phyloP scores from a whole-genome alignment of 306 rosid genomes.

The Sicyos edulis region DNA sequence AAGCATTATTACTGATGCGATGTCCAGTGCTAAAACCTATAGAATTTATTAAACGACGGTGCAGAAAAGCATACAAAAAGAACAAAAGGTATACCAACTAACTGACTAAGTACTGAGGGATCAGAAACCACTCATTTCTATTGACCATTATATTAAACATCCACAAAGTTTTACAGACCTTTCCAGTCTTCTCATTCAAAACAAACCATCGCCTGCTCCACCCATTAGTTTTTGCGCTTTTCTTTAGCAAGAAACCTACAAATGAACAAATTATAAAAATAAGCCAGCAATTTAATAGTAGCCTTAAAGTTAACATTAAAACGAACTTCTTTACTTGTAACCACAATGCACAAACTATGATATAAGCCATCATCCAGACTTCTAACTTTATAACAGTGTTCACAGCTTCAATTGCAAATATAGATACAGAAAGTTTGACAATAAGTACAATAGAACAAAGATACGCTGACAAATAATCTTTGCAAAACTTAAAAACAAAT shows the following conservation, averaged over 20 bases:
- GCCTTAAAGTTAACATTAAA: background rate
- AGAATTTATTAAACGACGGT: background rate
- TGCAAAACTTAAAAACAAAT: background rate
- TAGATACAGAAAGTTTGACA: background rate
- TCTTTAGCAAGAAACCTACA: conserved; percentile 78
- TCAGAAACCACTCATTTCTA: background rate
- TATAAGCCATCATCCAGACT: conserved; percentile 3
- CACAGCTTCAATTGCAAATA: conserved; percentile 11
- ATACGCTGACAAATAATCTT: background rate
- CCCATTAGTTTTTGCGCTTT: conserved; percentile 83
- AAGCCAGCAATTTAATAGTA: background rate
- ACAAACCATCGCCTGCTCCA: conserved; percentile 99
- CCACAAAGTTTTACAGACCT: conserved; percentile 46
- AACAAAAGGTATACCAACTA: background rate
- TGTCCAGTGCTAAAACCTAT: background rate
- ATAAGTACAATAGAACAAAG: conserved; percentile 9
- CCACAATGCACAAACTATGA: background rate
- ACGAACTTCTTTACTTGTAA: background rate
- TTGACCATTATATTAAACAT: background rate
- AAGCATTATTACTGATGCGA: background rate
- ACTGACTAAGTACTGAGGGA: conserved; percentile 5
- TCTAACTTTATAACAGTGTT: background rate
- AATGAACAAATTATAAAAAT: background rate
- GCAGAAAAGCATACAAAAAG: background rate
- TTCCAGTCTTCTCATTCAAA: conserved; percentile 87